Conservation (phyloP, 2,329 filamentous ascomycete genomes). For the Nemania diffusa region DNA sequence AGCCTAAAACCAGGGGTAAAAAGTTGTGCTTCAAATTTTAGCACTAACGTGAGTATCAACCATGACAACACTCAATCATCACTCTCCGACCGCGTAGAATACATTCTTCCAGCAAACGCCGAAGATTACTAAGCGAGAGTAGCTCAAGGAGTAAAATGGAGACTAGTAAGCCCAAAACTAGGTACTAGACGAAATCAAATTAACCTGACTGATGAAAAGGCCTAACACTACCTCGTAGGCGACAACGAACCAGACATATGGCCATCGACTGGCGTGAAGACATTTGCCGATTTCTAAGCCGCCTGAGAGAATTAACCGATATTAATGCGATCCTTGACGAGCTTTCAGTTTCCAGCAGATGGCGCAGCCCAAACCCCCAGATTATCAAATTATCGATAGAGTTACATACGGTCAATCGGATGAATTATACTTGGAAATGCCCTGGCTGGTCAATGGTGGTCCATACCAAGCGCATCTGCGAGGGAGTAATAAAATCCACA, state of each 20-base stretch:
- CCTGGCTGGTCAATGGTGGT: constrained; percentile 19
- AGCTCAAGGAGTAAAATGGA: constrained; percentile 10
- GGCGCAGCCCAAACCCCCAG: constrained; percentile 4
- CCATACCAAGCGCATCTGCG: constrained; percentile 19
- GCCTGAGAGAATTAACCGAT: constrained; percentile 7
- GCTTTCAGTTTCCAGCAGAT: constrained; percentile 5
- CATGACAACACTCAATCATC: background rate
- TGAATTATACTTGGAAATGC: constrained; percentile 16
- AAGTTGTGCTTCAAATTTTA: too few species aligned
- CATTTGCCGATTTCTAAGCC: constrained; percentile 16
- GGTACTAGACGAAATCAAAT: background rate
- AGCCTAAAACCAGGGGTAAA: too few species aligned
- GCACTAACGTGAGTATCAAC: background rate
- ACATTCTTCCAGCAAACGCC: constrained; percentile 5
- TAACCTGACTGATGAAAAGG: constrained; percentile 14
- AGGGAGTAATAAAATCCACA: constrained; percentile 26
- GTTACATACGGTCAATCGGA: constrained; percentile 10
- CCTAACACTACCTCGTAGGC: constrained; percentile 1
- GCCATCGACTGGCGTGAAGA: constrained; percentile 24
- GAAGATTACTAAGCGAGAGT: background rate
- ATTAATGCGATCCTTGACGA: constrained; percentile 20
- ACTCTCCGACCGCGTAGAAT: background rate
- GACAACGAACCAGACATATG: constrained; percentile 7
- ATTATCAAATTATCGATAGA: constrained; percentile 17
- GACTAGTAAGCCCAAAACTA: background rate